These are phyloP conservation scores for Pseudomicrostroma phylloplanum DNA, from an alignment of 1,284 basidiomycete genomes.

Conservation along the genomic window DNA sequence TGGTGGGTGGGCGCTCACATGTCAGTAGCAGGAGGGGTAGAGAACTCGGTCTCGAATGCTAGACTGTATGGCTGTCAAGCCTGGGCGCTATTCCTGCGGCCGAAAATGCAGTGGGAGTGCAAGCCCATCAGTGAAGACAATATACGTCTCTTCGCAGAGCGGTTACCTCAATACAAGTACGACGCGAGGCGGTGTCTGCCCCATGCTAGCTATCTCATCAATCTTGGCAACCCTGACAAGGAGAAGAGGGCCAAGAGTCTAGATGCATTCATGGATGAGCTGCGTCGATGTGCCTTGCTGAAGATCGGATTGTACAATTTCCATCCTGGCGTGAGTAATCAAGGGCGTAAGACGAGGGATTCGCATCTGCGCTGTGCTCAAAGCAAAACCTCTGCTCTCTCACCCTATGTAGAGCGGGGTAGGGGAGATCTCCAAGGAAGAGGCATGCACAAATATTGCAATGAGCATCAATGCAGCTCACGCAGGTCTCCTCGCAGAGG, in stretches of 20 bases:
- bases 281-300: slow-evolving; percentile 71
- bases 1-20: slow-evolving; percentile 67
- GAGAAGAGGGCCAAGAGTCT: slow-evolving; percentile 71
- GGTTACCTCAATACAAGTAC: slow-evolving; percentile 14
- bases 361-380: too few species aligned
- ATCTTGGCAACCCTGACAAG: slow-evolving; percentile 75
- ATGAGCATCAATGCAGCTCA: slow-evolving; percentile 71
- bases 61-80: slow-evolving; percentile 63
- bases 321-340: slow-evolving; percentile 57
- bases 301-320: slow-evolving; percentile 74
- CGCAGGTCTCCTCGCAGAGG: slow-evolving; percentile 56
- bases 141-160: slow-evolving; percentile 47
- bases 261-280: slow-evolving; percentile 73
- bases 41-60: slow-evolving; percentile 67
- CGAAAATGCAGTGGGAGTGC: slow-evolving; percentile 71
- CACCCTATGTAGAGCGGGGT: slow-evolving; percentile 48
- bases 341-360: too few species aligned
- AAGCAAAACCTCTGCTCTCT: not conserved
- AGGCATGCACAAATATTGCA: slow-evolving; percentile 65
- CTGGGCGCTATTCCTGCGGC: slow-evolving; percentile 76
- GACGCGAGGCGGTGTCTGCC: not conserved
- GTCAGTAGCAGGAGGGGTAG: slow-evolving; percentile 70
- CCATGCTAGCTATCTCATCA: slow-evolving; percentile 58
- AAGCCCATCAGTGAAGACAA: slow-evolving; percentile 58
- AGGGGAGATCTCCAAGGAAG: slow-evolving; percentile 61